Evolutionary conservation across 2,329 filamentous ascomycete species (phyloP).

Genomic region (Penicillium olsonii): DNA sequence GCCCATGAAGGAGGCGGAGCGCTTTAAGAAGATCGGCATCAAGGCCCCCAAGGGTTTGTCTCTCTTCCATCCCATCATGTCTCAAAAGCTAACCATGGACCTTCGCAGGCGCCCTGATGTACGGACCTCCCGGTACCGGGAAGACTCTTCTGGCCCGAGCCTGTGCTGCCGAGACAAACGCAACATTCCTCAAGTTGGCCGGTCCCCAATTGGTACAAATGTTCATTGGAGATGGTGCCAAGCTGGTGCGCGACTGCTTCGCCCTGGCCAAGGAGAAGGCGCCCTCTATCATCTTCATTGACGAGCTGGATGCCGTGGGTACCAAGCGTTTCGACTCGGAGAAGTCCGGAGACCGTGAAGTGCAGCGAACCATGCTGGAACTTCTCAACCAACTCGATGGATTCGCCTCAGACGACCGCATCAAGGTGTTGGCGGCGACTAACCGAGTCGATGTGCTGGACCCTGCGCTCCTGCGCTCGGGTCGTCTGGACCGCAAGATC

Average conservation of each 20-base stretch:
- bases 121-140: conserved; percentile 63
- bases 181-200: conserved; percentile 97
- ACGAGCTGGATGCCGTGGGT: conserved; percentile 96
- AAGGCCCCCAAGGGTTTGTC: conserved; percentile 92
- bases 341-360: conserved; percentile 96
- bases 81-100: conserved; percentile 14
- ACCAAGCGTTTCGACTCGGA: conserved; percentile 99
- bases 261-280: conserved; percentile 98
- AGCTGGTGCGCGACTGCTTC: conserved; percentile 96
- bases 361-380: conserved; percentile 98
- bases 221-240: conserved; percentile 99
- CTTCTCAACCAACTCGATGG: conserved; percentile 97
- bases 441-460: conserved; percentile 95
- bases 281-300: conserved; percentile 98
- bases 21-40: conserved; percentile 99
- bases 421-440: conserved; percentile 93
- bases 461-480: conserved; percentile 85
- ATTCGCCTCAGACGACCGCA: conserved; percentile 93
- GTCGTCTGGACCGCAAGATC: conserved; percentile 93
- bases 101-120: conserved; percentile 85
- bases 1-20: conserved; percentile 99
- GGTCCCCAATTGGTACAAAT: conserved; percentile 98
- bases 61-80: conserved; percentile 1
- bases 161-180: conserved; percentile 95
- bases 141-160: conserved; percentile 75